phyloP scores from a whole-genome alignment of 2,329 filamentous ascomycete genomes.

The Paramyrothecium roridum region DNA sequence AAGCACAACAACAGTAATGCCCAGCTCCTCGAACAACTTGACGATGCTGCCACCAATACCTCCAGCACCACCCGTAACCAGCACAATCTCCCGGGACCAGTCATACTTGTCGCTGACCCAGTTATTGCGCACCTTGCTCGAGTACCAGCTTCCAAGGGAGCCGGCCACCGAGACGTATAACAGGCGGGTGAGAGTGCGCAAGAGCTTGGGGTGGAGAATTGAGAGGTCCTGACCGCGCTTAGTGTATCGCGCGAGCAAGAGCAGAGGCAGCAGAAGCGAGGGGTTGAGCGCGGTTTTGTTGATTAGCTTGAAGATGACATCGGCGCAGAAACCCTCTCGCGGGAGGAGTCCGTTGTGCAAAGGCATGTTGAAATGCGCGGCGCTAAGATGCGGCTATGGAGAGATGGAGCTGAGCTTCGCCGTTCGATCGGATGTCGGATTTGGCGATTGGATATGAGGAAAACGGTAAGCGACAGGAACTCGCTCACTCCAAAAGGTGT shows the following conservation, averaged over 20 bases:
- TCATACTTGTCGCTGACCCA: constrained; percentile 46
- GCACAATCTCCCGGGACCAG: constrained; percentile 67
- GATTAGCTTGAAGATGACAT: constrained; percentile 56
- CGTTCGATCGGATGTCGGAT: no score
- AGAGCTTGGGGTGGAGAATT: constrained; percentile 47
- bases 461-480: no score
- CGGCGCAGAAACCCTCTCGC: constrained; percentile 57
- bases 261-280: constrained; percentile 57
- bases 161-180: constrained; percentile 25
- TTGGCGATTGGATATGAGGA: no score
- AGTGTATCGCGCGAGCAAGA: constrained; percentile 64
- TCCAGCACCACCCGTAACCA: constrained; percentile 71
- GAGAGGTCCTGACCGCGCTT: constrained; percentile 53
- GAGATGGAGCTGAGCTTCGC: neutral
- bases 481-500: no score
- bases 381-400: neutral
- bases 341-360: constrained; percentile 51
- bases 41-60: constrained; percentile 71
- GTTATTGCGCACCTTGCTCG: constrained; percentile 29
- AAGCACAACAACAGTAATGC: constrained; percentile 67
- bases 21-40: constrained; percentile 59
- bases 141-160: constrained; percentile 24
- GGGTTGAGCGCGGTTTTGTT: constrained; percentile 63
- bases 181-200: constrained; percentile 42
- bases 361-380: constrained; percentile 20